Evolutionary conservation across 2,329 filamentous ascomycete species (phyloP).

Genomic region (Cladosporium sp.): DNA sequence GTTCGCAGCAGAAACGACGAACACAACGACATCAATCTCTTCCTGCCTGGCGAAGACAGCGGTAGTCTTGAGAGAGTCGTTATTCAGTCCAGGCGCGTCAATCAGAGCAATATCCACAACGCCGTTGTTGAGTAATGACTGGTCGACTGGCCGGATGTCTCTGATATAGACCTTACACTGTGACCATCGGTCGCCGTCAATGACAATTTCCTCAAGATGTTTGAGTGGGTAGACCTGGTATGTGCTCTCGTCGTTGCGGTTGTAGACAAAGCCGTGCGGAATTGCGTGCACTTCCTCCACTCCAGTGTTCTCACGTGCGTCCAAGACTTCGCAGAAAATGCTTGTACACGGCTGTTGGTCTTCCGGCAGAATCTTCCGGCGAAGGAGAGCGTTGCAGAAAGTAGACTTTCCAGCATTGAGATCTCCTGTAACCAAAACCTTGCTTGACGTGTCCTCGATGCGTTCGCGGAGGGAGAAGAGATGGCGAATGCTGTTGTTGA

Average conservation of each 20-base stretch:
- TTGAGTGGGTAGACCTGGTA: slow-evolving; percentile 81
- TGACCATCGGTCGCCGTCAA: slow-evolving; percentile 82
- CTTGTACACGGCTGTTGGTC: slow-evolving; percentile 98
- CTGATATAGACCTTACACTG: slow-evolving; percentile 97
- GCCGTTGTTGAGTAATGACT: slow-evolving; percentile 93
- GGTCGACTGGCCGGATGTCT: slow-evolving; percentile 83
- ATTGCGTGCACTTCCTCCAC: slow-evolving; percentile 96
- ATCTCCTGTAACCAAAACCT: slow-evolving; percentile 93
- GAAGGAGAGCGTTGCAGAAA: slow-evolving; percentile 94
- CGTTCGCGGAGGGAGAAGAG: slow-evolving; percentile 82
- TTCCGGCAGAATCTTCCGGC: slow-evolving; percentile 89
- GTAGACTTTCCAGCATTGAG: slow-evolving; percentile 97
- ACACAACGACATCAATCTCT: slow-evolving; percentile 98
- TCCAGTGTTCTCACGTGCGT: slow-evolving; percentile 85
- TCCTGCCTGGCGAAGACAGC: slow-evolving; percentile 96
- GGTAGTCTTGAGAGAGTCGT: slow-evolving; percentile 94
- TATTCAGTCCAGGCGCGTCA: slow-evolving; percentile 92
- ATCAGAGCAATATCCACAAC: slow-evolving; percentile 98
- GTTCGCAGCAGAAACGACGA: slow-evolving; percentile 95
- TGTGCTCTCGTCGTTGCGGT: slow-evolving; percentile 88
- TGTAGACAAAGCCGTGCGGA: slow-evolving; percentile 75
- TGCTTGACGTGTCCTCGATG: slow-evolving; percentile 96
- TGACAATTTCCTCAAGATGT: slow-evolving; percentile 84
- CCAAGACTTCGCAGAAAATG: slow-evolving; percentile 96
- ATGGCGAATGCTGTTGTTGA: slow-evolving; percentile 90